phyloP scores from a whole-genome alignment of 306 rosid species.

The Cajanus cajan region DNA sequence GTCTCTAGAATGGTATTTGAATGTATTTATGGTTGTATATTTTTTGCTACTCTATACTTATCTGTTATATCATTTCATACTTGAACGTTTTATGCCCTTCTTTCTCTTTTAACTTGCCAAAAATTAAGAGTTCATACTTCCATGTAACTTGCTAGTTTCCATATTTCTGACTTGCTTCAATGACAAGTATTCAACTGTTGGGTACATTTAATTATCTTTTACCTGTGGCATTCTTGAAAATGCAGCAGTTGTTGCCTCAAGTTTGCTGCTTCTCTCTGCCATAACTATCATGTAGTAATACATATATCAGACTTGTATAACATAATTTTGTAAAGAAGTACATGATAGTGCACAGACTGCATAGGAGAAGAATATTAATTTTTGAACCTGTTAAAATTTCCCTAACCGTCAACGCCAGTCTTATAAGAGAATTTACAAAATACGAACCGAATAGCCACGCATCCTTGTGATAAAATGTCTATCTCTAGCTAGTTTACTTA shows the following conservation, averaged over 20 bases:
- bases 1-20: neutral
- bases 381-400: neutral
- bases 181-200: neutral
- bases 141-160: neutral
- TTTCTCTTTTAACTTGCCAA: neutral
- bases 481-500: neutral
- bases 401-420: neutral
- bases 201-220: neutral
- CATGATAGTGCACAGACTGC: neutral
- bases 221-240: constrained; percentile 66
- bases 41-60: neutral
- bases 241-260: constrained; percentile 60
- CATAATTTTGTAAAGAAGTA: neutral
- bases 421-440: neutral
- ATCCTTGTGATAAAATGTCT: neutral
- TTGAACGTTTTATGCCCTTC: neutral
- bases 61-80: neutral
- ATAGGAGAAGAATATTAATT: neutral
- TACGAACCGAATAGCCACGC: too few relatives aligned
- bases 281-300: constrained; percentile 43
- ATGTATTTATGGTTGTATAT: neutral
- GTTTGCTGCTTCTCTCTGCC: constrained; percentile 64
- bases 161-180: neutral
- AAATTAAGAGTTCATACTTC: neutral
- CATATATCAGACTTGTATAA: neutral